Base-by-base conservation (phyloP, 2,329 filamentous ascomycete genomes). In the Podosphaera aphanis region DNA sequence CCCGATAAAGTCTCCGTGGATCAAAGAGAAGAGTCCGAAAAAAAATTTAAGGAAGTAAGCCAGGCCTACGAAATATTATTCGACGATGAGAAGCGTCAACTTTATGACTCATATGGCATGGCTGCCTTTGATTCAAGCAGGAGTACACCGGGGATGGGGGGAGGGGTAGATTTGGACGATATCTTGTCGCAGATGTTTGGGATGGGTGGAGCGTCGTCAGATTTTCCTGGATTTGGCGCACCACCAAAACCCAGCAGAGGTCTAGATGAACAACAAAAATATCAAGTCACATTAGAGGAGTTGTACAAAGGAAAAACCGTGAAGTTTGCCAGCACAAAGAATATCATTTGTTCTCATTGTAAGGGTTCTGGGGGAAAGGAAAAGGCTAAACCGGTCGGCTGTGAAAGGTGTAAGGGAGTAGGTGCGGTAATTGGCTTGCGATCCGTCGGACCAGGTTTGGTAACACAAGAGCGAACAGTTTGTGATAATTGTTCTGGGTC, bases 241-340 rank as follows among this genome's bases (percentile, higher is more conserved):
- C 73, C 74, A 10, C 67, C 67, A 52, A 68, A 71, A 52, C 77
- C 77, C 20, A 69, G 78, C 49, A 80, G 77, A 55, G 85, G 88
- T 40, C 75, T 73, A 45, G 78, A 86, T 53, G 88, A 94, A 62
- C 79, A 93, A 60, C 83, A 93, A 57, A 74, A 83, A 55, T 95
- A 98, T 64, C 78, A 85, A 60, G 83, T 95, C 48, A 81, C 77
- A 2, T 66, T 98, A 49, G 90, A 95, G 61, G 90, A 98, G 63
- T 70, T 98, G 27, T 98, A 95, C 71, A 94, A 93, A 66, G 90
- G 90, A 57, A 94, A 95, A 70, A 94, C 90, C 0, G 90, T 93
- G 59, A 90, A 92, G 65, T 94, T 98, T 61, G 78, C 84, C 7
- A 90, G 83, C 58, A 92, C 86, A 57, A 95, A 95, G 68, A 88